Evolutionary conservation across 768 basidiomycete genomes (phyloP).

Genomic region (Megacollybia marginata): DNA sequence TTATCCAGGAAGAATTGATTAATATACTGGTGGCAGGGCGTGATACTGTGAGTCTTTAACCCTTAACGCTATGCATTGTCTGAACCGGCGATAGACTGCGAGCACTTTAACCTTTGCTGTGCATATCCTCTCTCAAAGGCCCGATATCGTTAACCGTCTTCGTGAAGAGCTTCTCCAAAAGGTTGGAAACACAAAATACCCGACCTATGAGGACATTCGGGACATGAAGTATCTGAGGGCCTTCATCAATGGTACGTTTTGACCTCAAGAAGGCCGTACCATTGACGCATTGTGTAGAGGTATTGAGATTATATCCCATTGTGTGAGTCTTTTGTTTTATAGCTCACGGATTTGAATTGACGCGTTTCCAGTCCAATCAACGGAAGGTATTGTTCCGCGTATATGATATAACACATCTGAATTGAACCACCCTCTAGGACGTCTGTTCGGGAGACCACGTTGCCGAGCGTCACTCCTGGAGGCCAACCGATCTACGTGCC

Average conservation of each 20-base stretch:
- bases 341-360: not conserved
- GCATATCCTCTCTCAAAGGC: conserved; percentile 45
- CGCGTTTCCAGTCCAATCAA: conserved; percentile 35
- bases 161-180: conserved; percentile 48
- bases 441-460: conserved; percentile 32
- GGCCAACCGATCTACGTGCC: conserved; percentile 50
- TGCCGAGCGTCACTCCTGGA: conserved; percentile 35
- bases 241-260: conserved; percentile 48
- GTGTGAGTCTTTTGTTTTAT: conserved; percentile 28
- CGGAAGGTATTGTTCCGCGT: conserved; percentile 23
- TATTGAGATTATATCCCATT: conserved; percentile 48
- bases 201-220: conserved; percentile 47
- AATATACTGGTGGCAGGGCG: conserved; percentile 7
- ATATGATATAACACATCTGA: not conserved
- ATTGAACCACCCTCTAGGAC: not conserved
- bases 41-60: conserved; percentile 19
- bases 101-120: conserved; percentile 34
- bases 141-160: conserved; percentile 36
- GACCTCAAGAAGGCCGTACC: not conserved
- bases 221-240: conserved; percentile 61
- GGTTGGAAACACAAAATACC: conserved; percentile 40
- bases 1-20: conserved; percentile 51
- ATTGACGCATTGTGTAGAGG: conserved; percentile 25
- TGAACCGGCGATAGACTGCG: conserved; percentile 13
- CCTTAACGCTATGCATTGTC: not conserved